A percentile compares a stretch with the other conserved stretches of the same genome.
These are phyloP conservation scores for Carex myosuroides DNA, from an alignment of 176 grass and related monocot genomes.

Conservation along the genomic window DNA sequence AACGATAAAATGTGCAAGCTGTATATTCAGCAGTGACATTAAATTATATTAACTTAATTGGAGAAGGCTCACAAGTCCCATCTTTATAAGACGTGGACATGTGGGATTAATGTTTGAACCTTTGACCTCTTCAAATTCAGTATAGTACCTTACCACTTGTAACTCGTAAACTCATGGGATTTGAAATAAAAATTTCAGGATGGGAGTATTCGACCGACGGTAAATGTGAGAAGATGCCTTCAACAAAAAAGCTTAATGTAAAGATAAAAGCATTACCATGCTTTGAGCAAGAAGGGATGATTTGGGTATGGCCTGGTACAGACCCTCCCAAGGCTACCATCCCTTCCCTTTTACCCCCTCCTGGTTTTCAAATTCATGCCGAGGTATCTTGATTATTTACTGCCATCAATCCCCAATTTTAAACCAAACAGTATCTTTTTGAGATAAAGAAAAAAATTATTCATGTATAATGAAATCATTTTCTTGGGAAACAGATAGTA, in stretches of 20 bases:
- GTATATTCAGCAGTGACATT: neutral
- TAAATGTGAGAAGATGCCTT: constrained; percentile 98
- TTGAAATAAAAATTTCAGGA: constrained; percentile 43
- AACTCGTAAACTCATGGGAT: constrained; percentile 6
- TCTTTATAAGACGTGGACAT: neutral
- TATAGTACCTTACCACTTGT: neutral
- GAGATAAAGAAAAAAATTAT: neutral
- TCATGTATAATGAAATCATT: neutral
- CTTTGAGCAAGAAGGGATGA: constrained; percentile 96
- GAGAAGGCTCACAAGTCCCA: neutral
- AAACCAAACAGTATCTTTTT: neutral
- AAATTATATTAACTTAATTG: neutral
- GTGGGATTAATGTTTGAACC: neutral
- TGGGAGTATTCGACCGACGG: constrained; percentile 96
- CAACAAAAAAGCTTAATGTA: constrained; percentile 64
- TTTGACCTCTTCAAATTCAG: neutral
- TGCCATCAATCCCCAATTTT: neutral
- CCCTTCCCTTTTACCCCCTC: constrained; percentile 77
- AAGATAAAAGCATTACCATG: constrained; percentile 72
- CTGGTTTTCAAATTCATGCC: constrained; percentile 79
- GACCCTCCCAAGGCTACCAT: constrained; percentile 53
- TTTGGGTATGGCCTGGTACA: constrained; percentile 92
- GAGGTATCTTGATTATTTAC: constrained; percentile 45
- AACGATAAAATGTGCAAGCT: neutral
- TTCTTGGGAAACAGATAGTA: constrained; percentile 48